Base-by-base conservation (phyloP, 805 yeast species). In the Ogataea trehalophila region DNA sequence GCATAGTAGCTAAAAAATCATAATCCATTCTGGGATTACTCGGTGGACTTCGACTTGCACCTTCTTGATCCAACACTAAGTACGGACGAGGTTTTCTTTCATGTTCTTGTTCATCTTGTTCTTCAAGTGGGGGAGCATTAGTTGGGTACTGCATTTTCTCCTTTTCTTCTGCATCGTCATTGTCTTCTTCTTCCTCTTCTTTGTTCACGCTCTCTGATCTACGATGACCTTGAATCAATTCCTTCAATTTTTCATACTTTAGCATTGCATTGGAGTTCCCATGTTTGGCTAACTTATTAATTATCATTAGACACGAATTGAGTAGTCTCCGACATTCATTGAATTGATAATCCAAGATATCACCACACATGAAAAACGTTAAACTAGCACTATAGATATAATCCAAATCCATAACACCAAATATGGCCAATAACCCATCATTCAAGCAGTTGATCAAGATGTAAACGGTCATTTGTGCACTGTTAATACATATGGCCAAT, bases 381-480 rank as follows among this genome's bases (percentile, higher is more conserved):
- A 60, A 42, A 18, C 59, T 49, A 2, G 64, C 57, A 42, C 61
- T 59, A 44, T 58, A 59, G 20, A 60, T 40, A 41, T 61, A 61
- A 46, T 61, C 64, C 35, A 60, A 49, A 48, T 61, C 66, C 61
- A 61, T 55, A n/a, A 59, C 59, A 22, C 63, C 66, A 49, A 52
- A 60, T 3, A 53, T 44, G 2, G 64, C 66, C 23, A 61, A 36
- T 22, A 55, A 52, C 11, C 52, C 52, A 16, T 58, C 56, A 36
- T 55, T 53, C 43, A 49, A 48, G 41, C 60, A 55, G 5, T 51
- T 44, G 6, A 41, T 45, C 13, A 56, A 40, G 14, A 58, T 53
- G 35, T 49, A 49, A 3, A 52, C 50, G 2, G 59, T 55, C 51
- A 56, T 48, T 36, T 60, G 61, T 1, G 64, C 64, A 4, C 64